Percentiles rank a stretch among this genome's conserved stretches.
Evolutionary conservation across 2,329 filamentous ascomycete species (phyloP).

Genomic region (Aureobasidium sp.): DNA sequence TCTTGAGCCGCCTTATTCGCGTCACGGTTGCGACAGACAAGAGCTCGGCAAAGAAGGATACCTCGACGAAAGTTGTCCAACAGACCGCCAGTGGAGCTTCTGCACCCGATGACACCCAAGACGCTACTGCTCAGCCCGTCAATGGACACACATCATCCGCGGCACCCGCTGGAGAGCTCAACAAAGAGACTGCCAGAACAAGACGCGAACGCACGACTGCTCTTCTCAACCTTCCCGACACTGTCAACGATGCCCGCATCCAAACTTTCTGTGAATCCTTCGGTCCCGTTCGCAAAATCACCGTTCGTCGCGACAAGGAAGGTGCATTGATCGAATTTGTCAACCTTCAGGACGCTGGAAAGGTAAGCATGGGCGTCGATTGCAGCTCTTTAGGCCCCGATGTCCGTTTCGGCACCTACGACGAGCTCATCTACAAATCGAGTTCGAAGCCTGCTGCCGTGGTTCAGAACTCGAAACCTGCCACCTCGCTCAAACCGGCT

Average conservation of each 20-base stretch:
- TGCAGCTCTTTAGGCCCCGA: constrained; percentile 35
- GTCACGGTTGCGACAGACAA: constrained; percentile 26
- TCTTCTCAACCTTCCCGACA: constrained; percentile 82
- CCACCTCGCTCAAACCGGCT: constrained; percentile 27
- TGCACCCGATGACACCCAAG: constrained; percentile 17
- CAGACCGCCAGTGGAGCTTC: not conserved
- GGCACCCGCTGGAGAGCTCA: constrained; percentile 18
- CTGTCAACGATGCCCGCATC: constrained; percentile 81
- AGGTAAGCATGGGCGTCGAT: constrained; percentile 49
- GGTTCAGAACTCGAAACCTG: constrained; percentile 18
- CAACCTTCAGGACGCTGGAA: constrained; percentile 64
- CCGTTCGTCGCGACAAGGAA: constrained; percentile 71
- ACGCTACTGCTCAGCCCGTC: constrained; percentile 13
- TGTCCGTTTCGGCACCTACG: constrained; percentile 43
- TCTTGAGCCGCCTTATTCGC: constrained; percentile 30
- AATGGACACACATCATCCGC: constrained; percentile 25
- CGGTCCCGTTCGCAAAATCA: constrained; percentile 66
- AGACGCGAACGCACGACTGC: constrained; percentile 62
- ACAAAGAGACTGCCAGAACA: constrained; percentile 23
- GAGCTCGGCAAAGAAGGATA: constrained; percentile 17
- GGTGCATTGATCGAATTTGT: constrained; percentile 81
- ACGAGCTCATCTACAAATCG: constrained; percentile 43
- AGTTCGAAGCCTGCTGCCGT: constrained; percentile 32
- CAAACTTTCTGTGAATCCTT: constrained; percentile 63
- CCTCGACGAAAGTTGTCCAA: constrained; percentile 18